phyloP scores from a whole-genome alignment of 257 asterid species.

The Fraxinus anomala region DNA sequence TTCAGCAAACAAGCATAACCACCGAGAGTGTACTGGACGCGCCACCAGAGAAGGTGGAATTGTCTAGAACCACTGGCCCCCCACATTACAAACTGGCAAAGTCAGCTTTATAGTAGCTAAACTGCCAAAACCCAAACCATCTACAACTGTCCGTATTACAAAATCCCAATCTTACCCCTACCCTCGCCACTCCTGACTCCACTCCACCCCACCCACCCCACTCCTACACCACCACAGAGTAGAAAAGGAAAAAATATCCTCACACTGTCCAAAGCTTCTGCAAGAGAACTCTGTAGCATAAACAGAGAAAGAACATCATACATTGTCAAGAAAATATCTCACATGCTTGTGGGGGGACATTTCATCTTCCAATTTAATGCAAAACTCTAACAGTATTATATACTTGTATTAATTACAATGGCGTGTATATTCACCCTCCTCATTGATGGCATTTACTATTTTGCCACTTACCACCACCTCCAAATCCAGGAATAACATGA shows the following conservation, averaged over 20 bases:
- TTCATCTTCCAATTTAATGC: slow-evolving; percentile 7
- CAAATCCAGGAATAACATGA: slow-evolving; percentile 27
- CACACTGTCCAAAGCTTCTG: slow-evolving; percentile 14
- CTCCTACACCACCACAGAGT: neutral
- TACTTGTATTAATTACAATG: slow-evolving; percentile 34
- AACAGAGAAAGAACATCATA: slow-evolving; percentile 25
- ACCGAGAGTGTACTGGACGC: neutral
- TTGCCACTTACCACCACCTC: slow-evolving; percentile 37
- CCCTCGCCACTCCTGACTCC: neutral
- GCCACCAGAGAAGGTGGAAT: slow-evolving; percentile 18
- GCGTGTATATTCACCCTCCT: slow-evolving; percentile 43
- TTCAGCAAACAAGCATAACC: no score
- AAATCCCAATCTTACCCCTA: slow-evolving; percentile 40
- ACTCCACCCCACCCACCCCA: slow-evolving; percentile 28
- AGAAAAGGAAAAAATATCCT: slow-evolving; percentile 6
- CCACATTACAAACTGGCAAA: slow-evolving; percentile 8
- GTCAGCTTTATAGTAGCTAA: neutral
- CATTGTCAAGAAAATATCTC: slow-evolving; percentile 25
- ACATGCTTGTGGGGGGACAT: neutral
- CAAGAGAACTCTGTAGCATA: slow-evolving; percentile 31
- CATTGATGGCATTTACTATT: slow-evolving; percentile 62
- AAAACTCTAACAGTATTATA: neutral
- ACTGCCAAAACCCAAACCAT: slow-evolving; percentile 24
- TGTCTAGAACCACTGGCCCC: neutral
- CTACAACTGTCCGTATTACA: slow-evolving; percentile 38